Percentiles rank a stretch among this genome's conserved stretches.
phyloP scores from a whole-genome alignment of 179 eudicot species.

The Drosera spatulata region DNA sequence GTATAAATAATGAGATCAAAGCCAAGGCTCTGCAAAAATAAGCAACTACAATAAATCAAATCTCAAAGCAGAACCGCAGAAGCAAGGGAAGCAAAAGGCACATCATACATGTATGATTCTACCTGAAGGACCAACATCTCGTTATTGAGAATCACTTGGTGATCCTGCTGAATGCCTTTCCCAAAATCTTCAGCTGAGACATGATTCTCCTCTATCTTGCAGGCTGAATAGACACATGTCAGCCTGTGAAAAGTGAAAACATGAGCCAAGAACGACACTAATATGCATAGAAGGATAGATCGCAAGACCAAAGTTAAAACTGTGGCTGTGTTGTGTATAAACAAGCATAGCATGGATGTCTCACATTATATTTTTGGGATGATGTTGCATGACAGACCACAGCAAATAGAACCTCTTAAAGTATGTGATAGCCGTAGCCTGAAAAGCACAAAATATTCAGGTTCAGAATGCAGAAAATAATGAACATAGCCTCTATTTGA shows the following conservation, averaged over 20 bases:
- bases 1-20: conserved; percentile 94
- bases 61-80: too few relatives aligned
- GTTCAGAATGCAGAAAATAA: conserved; percentile 7
- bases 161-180: conserved; percentile 81
- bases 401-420: conserved; percentile 90
- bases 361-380: conserved; percentile 92
- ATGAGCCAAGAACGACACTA: neutral
- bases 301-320: too few relatives aligned
- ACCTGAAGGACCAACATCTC: conserved; percentile 99
- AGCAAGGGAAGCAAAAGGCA: conserved; percentile 2
- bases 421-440: conserved; percentile 94
- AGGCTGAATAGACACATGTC: conserved; percentile 92
- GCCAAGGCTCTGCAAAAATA: conserved; percentile 71
- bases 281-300: neutral
- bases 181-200: conserved; percentile 99
- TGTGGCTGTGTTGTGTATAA: too few relatives aligned
- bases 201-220: conserved; percentile 98
- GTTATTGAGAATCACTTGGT: conserved; percentile 76
- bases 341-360: conserved; percentile 7
- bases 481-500: neutral
- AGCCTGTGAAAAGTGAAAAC: conserved; percentile 38
- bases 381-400: conserved; percentile 99
- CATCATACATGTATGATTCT: conserved; percentile 8
- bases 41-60: too few relatives aligned
- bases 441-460: conserved; percentile 11